Evolutionary conservation across 2,329 filamentous ascomycete genomes (phyloP), one percentile per base, ranked within the genome.

Genomic region (Ophiostoma sp.): DNA sequence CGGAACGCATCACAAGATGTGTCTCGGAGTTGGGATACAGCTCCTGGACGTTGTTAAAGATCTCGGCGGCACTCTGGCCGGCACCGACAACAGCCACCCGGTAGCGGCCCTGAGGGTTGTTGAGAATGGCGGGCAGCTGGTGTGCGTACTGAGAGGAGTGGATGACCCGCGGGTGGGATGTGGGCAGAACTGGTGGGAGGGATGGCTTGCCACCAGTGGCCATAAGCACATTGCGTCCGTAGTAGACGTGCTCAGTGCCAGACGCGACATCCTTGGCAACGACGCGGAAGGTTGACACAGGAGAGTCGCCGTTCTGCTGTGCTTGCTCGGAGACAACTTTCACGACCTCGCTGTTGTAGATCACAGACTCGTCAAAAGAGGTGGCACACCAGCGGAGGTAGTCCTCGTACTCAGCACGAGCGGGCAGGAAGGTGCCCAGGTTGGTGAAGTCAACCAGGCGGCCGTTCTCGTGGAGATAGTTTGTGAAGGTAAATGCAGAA

Each of bases 41-140:
- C 52, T 85, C 87, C 78, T 95, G 92, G 69, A 98, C 84, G 81
- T 97, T 95, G 84, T 93, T 92, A 85, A 97, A 98, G 78, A 98
- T 97, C 84, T 99, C 95, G 11, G 95, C 95, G 2, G 94, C 94
- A 80, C 93, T 97, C 84, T 99, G 95, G 0, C 96, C 95, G 64
- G 90, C 93, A 9, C 95, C 95, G 55, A 98, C 86, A 12, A 98
- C 92, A 9, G 93, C 95, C 70, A 98, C 90, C 19, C 89, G 89
- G 81, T 94, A 93, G 0, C 87, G 87, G 1, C 85, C 84, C 45
- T 85, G 82, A 72, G 84, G 81, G 76, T 90, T 85, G 73, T 80
- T 83, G 69, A 93, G 86, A 45, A 93, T 85, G 75, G 87, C 82
- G 69, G 87, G 87, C 6, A 91, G 87, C 17, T 86, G 82, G 74